Percentiles rank a stretch among this genome's conserved stretches.
phyloP scores from a whole-genome alignment of 2,329 filamentous ascomycete genomes.

The Peltaster fructicola region DNA sequence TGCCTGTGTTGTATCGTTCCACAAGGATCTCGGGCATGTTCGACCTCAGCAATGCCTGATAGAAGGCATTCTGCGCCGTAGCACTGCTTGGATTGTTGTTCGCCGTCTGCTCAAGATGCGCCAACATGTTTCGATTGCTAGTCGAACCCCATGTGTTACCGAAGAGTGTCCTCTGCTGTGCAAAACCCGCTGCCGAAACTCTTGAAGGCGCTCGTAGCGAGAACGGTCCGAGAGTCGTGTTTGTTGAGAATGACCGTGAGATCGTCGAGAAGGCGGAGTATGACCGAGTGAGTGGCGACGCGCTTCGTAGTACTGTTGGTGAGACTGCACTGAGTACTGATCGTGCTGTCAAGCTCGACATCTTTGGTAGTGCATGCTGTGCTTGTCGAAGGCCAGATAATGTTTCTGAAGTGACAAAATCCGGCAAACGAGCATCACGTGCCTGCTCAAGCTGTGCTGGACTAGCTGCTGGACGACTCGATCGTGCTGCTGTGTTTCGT shows the following conservation, averaged over 20 bases:
- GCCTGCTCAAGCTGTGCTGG: too few relatives aligned
- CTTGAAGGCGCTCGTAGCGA: slow-evolving; percentile 5
- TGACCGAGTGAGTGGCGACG: slow-evolving; percentile 18
- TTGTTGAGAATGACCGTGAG: slow-evolving; percentile 22
- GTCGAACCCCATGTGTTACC: slow-evolving; percentile 21
- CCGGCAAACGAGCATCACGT: too few relatives aligned
- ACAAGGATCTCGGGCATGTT: slow-evolving; percentile 89
- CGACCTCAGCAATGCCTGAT: slow-evolving; percentile 73
- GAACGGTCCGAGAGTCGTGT: slow-evolving; percentile 18
- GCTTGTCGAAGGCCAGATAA: too few relatives aligned
- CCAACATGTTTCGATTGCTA: slow-evolving; percentile 45
- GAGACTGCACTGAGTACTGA: too few relatives aligned
- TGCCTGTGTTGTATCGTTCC: slow-evolving; percentile 72
- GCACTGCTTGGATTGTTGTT: slow-evolving; percentile 84
- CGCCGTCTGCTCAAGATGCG: slow-evolving; percentile 74
- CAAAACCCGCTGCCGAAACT: slow-evolving; percentile 18
- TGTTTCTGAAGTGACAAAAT: too few relatives aligned
- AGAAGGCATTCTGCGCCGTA: slow-evolving; percentile 82
- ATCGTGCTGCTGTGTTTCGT: too few relatives aligned
- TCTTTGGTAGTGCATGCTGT: too few relatives aligned
- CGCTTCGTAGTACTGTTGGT: slow-evolving; percentile 18
- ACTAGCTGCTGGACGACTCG: too few relatives aligned
- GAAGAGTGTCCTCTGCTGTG: slow-evolving; percentile 28
- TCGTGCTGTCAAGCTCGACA: too few relatives aligned
- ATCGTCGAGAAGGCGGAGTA: slow-evolving; percentile 10